Evolutionary conservation across 2,329 filamentous ascomycete genomes (phyloP).

Genomic region (Colletotrichum phormii): DNA sequence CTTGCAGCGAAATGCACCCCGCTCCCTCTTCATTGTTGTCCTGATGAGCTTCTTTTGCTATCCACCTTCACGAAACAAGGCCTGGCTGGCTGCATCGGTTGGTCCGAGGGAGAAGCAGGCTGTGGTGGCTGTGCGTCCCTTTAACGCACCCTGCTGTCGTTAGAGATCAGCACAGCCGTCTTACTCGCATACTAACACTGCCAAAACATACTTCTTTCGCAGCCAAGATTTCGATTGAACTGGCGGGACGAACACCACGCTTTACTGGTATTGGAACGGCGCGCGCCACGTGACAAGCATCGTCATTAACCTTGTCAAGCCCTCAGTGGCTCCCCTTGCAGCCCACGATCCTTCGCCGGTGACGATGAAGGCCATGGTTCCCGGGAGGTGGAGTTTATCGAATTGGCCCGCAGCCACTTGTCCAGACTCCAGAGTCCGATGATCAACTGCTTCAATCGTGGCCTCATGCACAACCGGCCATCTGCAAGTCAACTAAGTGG

Average conservation of each 20-base stretch:
- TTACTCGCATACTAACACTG: slow-evolving; percentile 12
- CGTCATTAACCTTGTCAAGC: neutral
- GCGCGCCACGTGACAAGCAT: neutral
- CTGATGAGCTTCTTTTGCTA: slow-evolving; percentile 6
- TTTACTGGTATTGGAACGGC: neutral
- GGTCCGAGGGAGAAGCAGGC: slow-evolving; percentile 21
- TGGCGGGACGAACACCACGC: slow-evolving; percentile 1
- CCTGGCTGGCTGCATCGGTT: slow-evolving; percentile 20
- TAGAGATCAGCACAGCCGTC: slow-evolving; percentile 26
- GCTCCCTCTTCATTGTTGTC: slow-evolving; percentile 2
- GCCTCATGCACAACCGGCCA: neutral
- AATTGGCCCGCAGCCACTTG: neutral
- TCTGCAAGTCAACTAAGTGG: slow-evolving; percentile 22
- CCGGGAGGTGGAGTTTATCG: neutral
- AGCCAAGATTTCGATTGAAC: neutral
- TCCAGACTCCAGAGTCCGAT: neutral
- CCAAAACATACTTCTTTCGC: neutral
- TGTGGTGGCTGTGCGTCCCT: slow-evolving; percentile 23
- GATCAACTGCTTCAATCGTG: slow-evolving; percentile 13
- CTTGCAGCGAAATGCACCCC: slow-evolving; percentile 15
- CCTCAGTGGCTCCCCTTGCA: slow-evolving; percentile 32
- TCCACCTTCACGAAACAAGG: slow-evolving; percentile 22
- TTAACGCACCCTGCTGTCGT: neutral
- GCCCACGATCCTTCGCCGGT: slow-evolving; percentile 18
- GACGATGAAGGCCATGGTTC: slow-evolving; percentile 15